Base-by-base conservation (phyloP, 2,329 filamentous ascomycete species). In the Aureobasidium musti region DNA sequence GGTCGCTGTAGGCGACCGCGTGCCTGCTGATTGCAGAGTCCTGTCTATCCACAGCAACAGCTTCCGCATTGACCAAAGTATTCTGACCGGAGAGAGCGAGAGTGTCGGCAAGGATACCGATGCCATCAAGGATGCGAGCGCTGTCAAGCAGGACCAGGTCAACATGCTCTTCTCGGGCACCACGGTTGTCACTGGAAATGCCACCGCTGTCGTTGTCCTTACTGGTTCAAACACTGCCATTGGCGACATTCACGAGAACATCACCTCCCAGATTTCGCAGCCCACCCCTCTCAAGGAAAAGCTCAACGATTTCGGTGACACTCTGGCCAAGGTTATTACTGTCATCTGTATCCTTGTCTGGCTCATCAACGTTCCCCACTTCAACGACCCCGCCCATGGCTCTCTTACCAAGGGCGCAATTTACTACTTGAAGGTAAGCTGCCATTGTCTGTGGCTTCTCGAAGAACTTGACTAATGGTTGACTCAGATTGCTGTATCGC, bases 101-200 rank as follows among this genome's bases (percentile, higher is more conserved):
- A 98, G 94, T 77, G 94, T 99, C 61, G 86, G 89, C 76, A 99
- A 99, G 81, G 91, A 94, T 73, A 85, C 84, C 59, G 77, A 77
- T 3, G 82, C 84, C 6, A 82, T 98, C 71, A 82, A 86, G 72
- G 95, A 98, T 75, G 81, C 85, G 53, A 89, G 90, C 79, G 93
- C 94, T 52, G 96, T 99, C 72, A 92, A 97, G 81, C 95, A 99
- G 81, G 95, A 99, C 77, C 95, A 98, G 82, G 82, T 90, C 81
- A 99, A 99, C 79, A 97, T 97, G 86, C 85, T 99, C 68, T 99
- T 99, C 81, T 99, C 96, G 1, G 96, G 96, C 73, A 99, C 96
- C 6, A 98, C 95, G 3, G 92, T 99, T 21, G 94, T 97, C 23
- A 96, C 91, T 70, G 95, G 95, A 69, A 91, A 94, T 77, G 96